phyloP scores from a whole-genome alignment of 2,329 filamentous ascomycete species.

The Hypoxylon sp. region DNA sequence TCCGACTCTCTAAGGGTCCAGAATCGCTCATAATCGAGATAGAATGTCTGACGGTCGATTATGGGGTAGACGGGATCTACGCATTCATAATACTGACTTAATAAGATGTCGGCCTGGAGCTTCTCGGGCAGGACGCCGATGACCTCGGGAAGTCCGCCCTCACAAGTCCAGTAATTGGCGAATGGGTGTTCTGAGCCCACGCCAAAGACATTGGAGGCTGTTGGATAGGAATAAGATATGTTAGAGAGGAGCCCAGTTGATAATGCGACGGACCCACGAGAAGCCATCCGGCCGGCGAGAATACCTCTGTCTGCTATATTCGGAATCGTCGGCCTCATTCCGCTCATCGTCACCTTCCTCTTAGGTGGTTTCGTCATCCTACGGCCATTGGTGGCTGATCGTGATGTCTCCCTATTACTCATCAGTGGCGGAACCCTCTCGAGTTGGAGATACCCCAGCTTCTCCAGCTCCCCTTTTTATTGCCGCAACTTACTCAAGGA shows the following conservation, averaged over 20 bases:
- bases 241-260: conserved; percentile 76
- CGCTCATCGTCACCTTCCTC: conserved; percentile 59
- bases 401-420: conserved; percentile 65
- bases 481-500: conserved; percentile 72
- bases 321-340: conserved; percentile 58
- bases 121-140: conserved; percentile 81
- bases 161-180: conserved; percentile 86
- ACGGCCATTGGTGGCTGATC: conserved; percentile 79
- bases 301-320: conserved; percentile 68
- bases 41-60: conserved; percentile 80
- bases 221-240: conserved; percentile 76
- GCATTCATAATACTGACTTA: conserved; percentile 73
- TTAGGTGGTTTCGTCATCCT: conserved; percentile 90
- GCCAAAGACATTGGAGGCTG: conserved; percentile 83
- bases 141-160: conserved; percentile 79
- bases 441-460: not conserved
- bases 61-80: conserved; percentile 87
- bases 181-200: conserved; percentile 83
- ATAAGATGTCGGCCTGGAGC: conserved; percentile 77
- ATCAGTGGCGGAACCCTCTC: conserved; percentile 21
- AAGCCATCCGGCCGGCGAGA: conserved; percentile 58
- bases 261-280: conserved; percentile 64
- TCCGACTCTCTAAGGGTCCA: conserved; percentile 72
- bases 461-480: conserved; percentile 8
- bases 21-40: conserved; percentile 82